A percentile compares a stretch with the other conserved stretches of the same genome.
Evolutionary conservation across 1,284 basidiomycete genomes (phyloP).

Genomic region (Naganishia liquefaciens): DNA sequence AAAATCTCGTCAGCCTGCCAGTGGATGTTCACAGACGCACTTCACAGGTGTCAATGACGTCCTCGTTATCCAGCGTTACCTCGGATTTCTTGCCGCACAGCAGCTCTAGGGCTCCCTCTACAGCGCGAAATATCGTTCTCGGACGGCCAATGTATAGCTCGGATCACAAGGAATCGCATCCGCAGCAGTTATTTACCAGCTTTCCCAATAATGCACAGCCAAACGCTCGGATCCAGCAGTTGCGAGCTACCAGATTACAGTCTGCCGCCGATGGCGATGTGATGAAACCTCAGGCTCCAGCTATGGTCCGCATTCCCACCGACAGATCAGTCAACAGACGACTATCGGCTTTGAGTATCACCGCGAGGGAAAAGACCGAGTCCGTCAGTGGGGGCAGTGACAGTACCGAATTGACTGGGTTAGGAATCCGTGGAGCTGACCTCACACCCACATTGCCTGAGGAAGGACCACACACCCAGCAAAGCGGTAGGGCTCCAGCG

Average conservation of each 20-base stretch:
- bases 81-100: background rate
- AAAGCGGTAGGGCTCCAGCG: too few species aligned
- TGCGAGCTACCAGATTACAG: conserved; percentile 4
- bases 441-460: background rate
- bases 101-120: background rate
- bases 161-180: conserved; percentile 1
- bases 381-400: too few species aligned
- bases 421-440: conserved; percentile 15
- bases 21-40: background rate
- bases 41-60: conserved; percentile 6
- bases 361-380: background rate
- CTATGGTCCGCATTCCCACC: conserved; percentile 7
- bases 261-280: background rate
- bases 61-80: conserved; percentile 7
- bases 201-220: background rate
- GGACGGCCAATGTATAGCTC: conserved; percentile 9
- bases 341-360: background rate
- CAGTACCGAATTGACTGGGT: background rate
- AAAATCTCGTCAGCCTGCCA: too few species aligned
- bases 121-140: background rate
- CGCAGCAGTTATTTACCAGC: conserved; percentile 17
- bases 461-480: too few species aligned
- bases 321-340: conserved; percentile 8
- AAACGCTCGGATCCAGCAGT: conserved; percentile 9
- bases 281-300: background rate